phyloP scores from a whole-genome alignment of 441 rosid species.

The Jatropha multifida region DNA sequence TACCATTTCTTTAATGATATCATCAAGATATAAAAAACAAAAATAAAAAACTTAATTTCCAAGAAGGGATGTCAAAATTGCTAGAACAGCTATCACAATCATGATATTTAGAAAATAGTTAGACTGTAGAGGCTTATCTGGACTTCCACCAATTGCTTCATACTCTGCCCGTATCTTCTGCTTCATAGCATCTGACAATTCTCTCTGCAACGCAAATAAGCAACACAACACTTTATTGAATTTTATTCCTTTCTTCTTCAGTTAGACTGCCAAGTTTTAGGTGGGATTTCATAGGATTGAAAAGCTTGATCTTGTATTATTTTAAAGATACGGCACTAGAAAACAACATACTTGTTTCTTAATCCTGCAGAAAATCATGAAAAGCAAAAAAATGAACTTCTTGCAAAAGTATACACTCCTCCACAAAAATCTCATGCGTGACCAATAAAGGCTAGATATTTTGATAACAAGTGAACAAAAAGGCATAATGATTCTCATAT shows the following conservation, averaged over 20 bases:
- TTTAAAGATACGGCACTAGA: constrained; percentile 42
- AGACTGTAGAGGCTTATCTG: constrained; percentile 66
- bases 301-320: constrained; percentile 47
- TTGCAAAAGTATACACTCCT: constrained; percentile 18
- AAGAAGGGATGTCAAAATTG: constrained; percentile 55
- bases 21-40: neutral
- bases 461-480: constrained; percentile 7
- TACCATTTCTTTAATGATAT: constrained; percentile 6
- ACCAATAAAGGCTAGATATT: constrained; percentile 15
- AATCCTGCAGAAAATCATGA: constrained; percentile 60
- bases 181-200: constrained; percentile 79
- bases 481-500: constrained; percentile 3
- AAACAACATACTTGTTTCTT: constrained; percentile 43
- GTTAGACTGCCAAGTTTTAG: constrained; percentile 40
- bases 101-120: constrained; percentile 85
- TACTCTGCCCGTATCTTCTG: constrained; percentile 88
- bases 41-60: constrained; percentile 44
- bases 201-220: constrained; percentile 68
- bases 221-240: constrained; percentile 37
- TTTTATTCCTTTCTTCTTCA: constrained; percentile 46
- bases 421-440: constrained; percentile 16
- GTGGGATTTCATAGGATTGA: constrained; percentile 35
- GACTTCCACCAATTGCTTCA: constrained; percentile 76
- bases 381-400: constrained; percentile 39
- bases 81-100: constrained; percentile 62